phyloP scores from a whole-genome alignment of 73 alveolate genomes.

The Tetrahymena borealis region DNA sequence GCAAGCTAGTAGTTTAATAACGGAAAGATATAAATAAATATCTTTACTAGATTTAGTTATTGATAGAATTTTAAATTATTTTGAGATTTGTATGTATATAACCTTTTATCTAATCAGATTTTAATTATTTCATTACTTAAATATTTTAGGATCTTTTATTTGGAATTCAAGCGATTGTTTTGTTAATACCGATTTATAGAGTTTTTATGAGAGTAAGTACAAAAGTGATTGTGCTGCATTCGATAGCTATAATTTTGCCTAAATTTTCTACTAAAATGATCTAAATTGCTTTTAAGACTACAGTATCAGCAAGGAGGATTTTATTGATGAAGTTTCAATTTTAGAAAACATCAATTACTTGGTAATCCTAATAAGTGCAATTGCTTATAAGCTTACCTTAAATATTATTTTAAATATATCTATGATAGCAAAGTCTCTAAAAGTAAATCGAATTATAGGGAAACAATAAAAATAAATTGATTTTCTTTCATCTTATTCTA shows the following conservation, averaged over 20 bases:
- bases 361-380: neutral
- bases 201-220: neutral
- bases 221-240: neutral
- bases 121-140: no score
- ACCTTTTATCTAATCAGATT: no score
- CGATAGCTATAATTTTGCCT: neutral
- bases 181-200: neutral
- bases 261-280: neutral
- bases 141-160: neutral
- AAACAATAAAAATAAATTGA: no score
- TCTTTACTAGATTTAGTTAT: no score
- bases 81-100: no score
- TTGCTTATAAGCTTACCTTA: neutral
- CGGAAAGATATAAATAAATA: no score
- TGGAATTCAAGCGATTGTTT: neutral
- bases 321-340: neutral
- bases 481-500: no score
- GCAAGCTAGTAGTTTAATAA: no score
- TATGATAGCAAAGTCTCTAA: no score
- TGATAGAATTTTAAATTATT: no score
- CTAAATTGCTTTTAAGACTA: neutral
- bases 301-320: neutral
- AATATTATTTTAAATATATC: neutral
- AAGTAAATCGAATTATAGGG: no score
- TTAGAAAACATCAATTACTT: neutral